Percentiles rank a stretch among this genome's conserved stretches.
These are phyloP conservation scores for Schizochytrium sp. DNA, from an alignment of 108 stramenopile species.

Conservation along the genomic window DNA sequence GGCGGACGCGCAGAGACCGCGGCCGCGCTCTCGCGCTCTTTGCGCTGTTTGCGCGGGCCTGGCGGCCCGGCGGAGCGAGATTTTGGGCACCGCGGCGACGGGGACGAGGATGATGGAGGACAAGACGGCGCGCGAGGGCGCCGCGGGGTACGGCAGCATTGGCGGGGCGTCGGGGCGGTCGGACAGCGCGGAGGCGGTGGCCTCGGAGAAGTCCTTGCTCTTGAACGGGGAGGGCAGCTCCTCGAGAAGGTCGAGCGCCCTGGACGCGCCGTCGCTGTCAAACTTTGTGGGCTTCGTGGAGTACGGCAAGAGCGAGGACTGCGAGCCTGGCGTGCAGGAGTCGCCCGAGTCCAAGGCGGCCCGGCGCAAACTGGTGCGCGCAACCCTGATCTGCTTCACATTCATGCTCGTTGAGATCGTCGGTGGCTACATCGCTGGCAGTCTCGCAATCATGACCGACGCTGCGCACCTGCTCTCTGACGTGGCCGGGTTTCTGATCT, in stretches of 20 bases:
- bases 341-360: neutral
- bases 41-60: too few species aligned
- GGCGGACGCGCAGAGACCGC: too few species aligned
- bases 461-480: slow-evolving; percentile 52
- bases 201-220: neutral
- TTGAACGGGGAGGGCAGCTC: neutral
- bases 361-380: slow-evolving; percentile 25
- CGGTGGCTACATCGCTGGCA: slow-evolving; percentile 39
- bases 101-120: too few species aligned
- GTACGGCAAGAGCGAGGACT: neutral
- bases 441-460: slow-evolving; percentile 46
- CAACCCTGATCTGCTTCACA: slow-evolving; percentile 35
- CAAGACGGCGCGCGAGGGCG: too few species aligned
- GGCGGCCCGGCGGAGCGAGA: too few species aligned
- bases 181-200: neutral
- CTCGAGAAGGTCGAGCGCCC: neutral
- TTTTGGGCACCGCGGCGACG: too few species aligned
- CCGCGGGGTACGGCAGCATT: too few species aligned
- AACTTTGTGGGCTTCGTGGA: slow-evolving; percentile 1
- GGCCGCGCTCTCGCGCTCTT: too few species aligned
- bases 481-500: slow-evolving; percentile 26
- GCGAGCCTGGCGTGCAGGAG: neutral
- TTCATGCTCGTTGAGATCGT: slow-evolving; percentile 43
- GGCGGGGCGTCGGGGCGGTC: neutral
- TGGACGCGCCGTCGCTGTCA: neutral